A percentile compares a stretch with the other conserved stretches of the same genome.
phyloP scores from a whole-genome alignment of 2,329 filamentous ascomycete genomes.

The Raffaelea albimanens region DNA sequence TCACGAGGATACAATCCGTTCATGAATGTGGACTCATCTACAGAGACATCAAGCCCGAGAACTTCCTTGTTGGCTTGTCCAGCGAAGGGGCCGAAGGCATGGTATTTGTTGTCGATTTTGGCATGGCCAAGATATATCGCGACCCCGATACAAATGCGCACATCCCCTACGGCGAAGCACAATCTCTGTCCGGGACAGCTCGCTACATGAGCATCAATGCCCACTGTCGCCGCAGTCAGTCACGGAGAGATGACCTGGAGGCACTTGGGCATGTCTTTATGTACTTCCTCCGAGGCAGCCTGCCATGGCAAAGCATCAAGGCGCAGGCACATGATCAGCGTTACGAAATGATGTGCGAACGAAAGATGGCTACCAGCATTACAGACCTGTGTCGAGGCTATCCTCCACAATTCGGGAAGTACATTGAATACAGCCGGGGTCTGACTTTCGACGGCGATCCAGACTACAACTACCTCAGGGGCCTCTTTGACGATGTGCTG shows the following conservation, averaged over 20 bases:
- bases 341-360: constrained; percentile 99
- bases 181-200: constrained; percentile 91
- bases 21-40: constrained; percentile 99
- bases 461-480: constrained; percentile 93
- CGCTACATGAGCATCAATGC: constrained; percentile 99
- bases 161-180: constrained; percentile 92
- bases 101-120: constrained; percentile 96
- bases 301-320: constrained; percentile 65
- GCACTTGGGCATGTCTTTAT: constrained; percentile 71
- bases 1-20: constrained; percentile 82
- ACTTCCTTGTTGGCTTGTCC: constrained; percentile 91
- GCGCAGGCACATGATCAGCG: constrained; percentile 80
- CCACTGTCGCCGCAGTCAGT: constrained; percentile 91
- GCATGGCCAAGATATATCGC: constrained; percentile 98
- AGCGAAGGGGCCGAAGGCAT: constrained; percentile 86
- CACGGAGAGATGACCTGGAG: constrained; percentile 89
- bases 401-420: constrained; percentile 95
- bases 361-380: constrained; percentile 95
- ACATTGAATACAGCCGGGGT: constrained; percentile 91
- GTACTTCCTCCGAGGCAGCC: constrained; percentile 60
- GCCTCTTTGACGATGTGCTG: constrained; percentile 88
- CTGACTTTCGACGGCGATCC: constrained; percentile 96
- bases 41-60: constrained; percentile 98
- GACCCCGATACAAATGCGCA: constrained; percentile 98
- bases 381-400: constrained; percentile 94